A percentile compares a stretch with the other conserved stretches of the same genome.
These are phyloP conservation scores for Tuber magnatum DNA, from an alignment of 495 filamentous ascomycete species.

Conservation along the genomic window DNA sequence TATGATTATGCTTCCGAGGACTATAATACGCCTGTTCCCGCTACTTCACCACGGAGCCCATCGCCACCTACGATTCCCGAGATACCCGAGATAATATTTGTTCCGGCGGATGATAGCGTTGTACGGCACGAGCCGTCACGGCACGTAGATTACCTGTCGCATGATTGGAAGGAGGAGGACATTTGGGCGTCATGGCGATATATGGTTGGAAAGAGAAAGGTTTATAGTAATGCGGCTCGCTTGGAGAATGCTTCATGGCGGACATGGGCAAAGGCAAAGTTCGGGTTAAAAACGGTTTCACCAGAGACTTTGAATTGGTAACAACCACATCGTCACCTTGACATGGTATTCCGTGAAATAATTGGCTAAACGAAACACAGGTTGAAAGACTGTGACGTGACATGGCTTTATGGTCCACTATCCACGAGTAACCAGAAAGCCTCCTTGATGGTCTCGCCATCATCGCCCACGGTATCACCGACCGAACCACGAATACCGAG, in stretches of 20 bases:
- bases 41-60: slow-evolving; percentile 11
- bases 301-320: slow-evolving; percentile 88
- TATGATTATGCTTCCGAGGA: slow-evolving; percentile 15
- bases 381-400: slow-evolving; percentile 96
- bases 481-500: slow-evolving; percentile 40
- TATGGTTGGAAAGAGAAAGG: slow-evolving; percentile 66
- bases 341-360: slow-evolving; percentile 8
- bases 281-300: slow-evolving; percentile 75
- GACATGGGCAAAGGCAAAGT: slow-evolving; percentile 90
- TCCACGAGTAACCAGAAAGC: slow-evolving; percentile 55
- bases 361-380: slow-evolving; percentile 46
- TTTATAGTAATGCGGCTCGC: slow-evolving; percentile 71
- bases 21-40: slow-evolving; percentile 13
- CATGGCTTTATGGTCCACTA: slow-evolving; percentile 93
- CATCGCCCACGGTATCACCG: slow-evolving; percentile 47
- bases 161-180: slow-evolving; percentile 93
- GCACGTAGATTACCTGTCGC: slow-evolving; percentile 94
- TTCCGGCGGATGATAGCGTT: slow-evolving; percentile 74
- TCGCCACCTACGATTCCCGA: slow-evolving; percentile 21
- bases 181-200: slow-evolving; percentile 97
- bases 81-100: slow-evolving; percentile 35
- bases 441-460: slow-evolving; percentile 45
- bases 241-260: slow-evolving; percentile 97
- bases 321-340: slow-evolving; percentile 36
- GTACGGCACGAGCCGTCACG: slow-evolving; percentile 70